These are phyloP conservation scores for Juglanconis juglandina DNA, from an alignment of 2,329 filamentous ascomycete genomes.

Conservation along the genomic window DNA sequence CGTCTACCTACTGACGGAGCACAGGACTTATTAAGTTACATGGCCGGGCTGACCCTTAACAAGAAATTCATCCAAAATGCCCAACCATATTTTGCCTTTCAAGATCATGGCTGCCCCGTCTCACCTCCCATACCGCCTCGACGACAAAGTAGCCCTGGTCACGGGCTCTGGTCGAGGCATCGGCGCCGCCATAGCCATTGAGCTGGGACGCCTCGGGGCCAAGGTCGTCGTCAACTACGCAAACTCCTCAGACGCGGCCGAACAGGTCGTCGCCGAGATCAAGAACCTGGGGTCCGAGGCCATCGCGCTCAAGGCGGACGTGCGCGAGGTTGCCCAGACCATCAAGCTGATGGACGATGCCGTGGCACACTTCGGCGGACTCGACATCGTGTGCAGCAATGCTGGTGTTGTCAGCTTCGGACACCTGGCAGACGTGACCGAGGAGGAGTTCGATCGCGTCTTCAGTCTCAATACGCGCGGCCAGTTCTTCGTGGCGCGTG, in stretches of 20 bases:
- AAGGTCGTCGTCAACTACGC: conserved; percentile 67
- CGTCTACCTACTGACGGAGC: no score
- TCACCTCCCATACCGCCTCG: background rate
- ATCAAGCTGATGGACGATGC: conserved; percentile 61
- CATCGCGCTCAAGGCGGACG: conserved; percentile 65
- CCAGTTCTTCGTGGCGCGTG: conserved; percentile 70
- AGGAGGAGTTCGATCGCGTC: conserved; percentile 69
- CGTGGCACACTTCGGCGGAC: conserved; percentile 59
- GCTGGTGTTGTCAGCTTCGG: conserved; percentile 67
- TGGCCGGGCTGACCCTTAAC: no score
- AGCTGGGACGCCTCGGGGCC: conserved; percentile 62
- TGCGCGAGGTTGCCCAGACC: conserved; percentile 62
- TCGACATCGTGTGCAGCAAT: conserved; percentile 70
- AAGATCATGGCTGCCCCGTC: background rate
- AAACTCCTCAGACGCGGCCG: conserved; percentile 60
- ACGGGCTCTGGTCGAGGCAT: conserved; percentile 55
- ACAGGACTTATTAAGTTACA: no score
- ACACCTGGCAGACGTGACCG: conserved; percentile 64
- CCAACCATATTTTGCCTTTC: no score
- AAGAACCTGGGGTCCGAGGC: conserved; percentile 61
- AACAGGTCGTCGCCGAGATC: conserved; percentile 64
- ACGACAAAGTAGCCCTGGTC: background rate
- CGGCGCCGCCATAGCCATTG: conserved; percentile 62
- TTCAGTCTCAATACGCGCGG: conserved; percentile 66
- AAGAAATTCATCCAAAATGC: background rate